Percentiles rank a stretch among this genome's conserved stretches.
Conservation (phyloP, 2,329 filamentous ascomycete genomes). For the Ilyonectria robusta region DNA sequence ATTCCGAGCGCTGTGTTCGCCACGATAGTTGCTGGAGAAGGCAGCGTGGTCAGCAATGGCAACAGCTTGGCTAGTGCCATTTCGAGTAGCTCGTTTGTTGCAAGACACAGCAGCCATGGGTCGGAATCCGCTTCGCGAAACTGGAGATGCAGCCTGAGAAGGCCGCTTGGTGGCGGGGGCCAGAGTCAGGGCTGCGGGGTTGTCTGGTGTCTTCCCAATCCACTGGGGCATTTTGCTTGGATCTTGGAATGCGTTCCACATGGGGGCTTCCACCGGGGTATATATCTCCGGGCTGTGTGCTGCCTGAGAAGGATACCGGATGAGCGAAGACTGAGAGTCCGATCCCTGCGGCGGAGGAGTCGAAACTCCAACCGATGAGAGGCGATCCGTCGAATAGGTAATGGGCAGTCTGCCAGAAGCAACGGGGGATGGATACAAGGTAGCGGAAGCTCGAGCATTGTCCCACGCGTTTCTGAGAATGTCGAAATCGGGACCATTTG, state of each 20-base stretch:
- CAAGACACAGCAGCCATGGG: slow-evolving; percentile 43
- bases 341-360: not conserved
- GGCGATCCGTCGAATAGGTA: not conserved
- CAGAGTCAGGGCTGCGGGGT: not conserved
- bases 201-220: not conserved
- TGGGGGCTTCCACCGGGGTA: not conserved
- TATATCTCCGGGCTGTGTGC: no score
- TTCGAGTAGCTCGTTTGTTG: not conserved
- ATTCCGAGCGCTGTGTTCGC: slow-evolving; percentile 54
- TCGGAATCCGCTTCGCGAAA: slow-evolving; percentile 30
- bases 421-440: no score
- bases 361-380: not conserved
- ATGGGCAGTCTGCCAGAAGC: no score
- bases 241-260: not conserved
- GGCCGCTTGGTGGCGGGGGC: not conserved
- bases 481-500: no score
- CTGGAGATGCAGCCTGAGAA: not conserved
- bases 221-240: not conserved
- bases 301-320: no score
- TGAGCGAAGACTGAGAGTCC: no score
- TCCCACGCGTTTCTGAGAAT: no score
- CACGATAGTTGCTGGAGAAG: slow-evolving; percentile 55
- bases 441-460: no score
- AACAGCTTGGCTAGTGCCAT: not conserved
- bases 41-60: not conserved